phyloP scores from a whole-genome alignment of 495 filamentous ascomycete genomes.

The Penicillium simplicissimum region DNA sequence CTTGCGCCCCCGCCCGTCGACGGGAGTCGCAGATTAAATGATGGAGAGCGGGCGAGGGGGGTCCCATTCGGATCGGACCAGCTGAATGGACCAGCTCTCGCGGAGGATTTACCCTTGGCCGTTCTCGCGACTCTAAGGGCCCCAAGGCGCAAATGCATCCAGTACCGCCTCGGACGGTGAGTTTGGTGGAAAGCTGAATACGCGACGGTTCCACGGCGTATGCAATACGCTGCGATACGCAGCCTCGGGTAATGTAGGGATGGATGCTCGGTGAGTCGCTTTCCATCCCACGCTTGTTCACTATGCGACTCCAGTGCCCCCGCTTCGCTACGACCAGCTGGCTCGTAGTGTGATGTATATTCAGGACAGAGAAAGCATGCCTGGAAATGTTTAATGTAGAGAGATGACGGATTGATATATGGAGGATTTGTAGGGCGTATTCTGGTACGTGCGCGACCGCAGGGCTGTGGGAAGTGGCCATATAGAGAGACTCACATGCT shows the following conservation, averaged over 20 bases:
- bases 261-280: slow-evolving; percentile 20
- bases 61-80: not conserved
- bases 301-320: not conserved
- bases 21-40: slow-evolving; percentile 1
- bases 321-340: not conserved
- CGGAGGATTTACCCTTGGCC: not conserved
- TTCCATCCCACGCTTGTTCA: not conserved
- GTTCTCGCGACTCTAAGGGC: not conserved
- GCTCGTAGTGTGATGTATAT: not conserved
- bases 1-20: not conserved
- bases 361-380: not conserved
- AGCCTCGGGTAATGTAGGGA: slow-evolving; percentile 24
- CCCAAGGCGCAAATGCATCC: not conserved
- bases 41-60: not conserved
- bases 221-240: slow-evolving; percentile 7
- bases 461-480: not conserved
- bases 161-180: not conserved
- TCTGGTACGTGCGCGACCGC: not conserved
- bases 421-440: not conserved
- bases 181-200: slow-evolving; percentile 10
- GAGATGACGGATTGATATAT: not conserved
- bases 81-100: not conserved
- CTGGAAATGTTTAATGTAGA: not conserved
- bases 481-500: not conserved
- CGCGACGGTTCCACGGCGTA: slow-evolving; percentile 2